Evolutionary conservation across 2,329 filamentous ascomycete species (phyloP), one percentile per base, ranked within the genome.

Genomic region (Neofusicoccum ribis): DNA sequence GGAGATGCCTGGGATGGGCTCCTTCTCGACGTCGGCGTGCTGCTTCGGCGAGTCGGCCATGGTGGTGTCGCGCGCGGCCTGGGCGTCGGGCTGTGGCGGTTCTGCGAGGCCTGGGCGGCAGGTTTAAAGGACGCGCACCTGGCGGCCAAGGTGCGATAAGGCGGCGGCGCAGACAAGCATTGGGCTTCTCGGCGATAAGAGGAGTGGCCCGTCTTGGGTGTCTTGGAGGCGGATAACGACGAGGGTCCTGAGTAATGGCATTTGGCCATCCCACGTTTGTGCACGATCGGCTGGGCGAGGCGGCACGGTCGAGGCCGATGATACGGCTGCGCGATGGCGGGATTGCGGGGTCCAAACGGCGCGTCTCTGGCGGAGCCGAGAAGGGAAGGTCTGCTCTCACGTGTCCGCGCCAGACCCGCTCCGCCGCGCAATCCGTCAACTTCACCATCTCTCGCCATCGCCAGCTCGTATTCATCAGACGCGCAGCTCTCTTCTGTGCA

Each of bases 161-260:
- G 14, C 37, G 43, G 11, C 15, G 27, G 23, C 27, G 27, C 27
- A 34, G 39, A 37, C 43, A 60, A 60, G 56, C 56, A 60, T 47
- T 47, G 56, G 41, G 56, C 43, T 12, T 8, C 20, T 60, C 56
- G 56, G 56, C 56, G 56, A 60, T 60, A 60, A 60, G 27, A 47
- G n/a, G 11, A 3, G 41, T 15, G 31, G 17, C 56, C 56, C 41
- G 56, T 11, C 54, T 27, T 59, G 27, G 27, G 7, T 27, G 37
- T 11, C 52, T 41, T 44, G 49, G 49, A 36, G 49, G 49, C 27
- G 49, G 27, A 51, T 51, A 51, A 51, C 49, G 49, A 27, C 46
- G 17, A 27, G 46, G 17, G 46, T 11, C 36, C 36, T 41, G 51
- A 41, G 51, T 56, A 41, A 41, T 41, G 31, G 36, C 34, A 41